Conservation (phyloP, 305 asterid genomes). For the Fraxinus paxiana region DNA sequence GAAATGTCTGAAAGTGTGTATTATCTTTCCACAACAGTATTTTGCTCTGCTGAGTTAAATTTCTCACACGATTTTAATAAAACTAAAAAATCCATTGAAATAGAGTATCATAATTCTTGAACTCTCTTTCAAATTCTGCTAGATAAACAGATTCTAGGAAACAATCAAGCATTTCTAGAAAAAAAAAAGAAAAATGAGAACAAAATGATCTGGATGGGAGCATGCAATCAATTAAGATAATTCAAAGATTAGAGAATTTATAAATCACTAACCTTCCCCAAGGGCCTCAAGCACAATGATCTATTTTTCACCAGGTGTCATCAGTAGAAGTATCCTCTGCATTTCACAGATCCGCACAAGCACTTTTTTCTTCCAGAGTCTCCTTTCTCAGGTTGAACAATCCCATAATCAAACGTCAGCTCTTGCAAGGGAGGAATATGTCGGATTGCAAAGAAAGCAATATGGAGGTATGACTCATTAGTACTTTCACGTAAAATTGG, state of each 20-base stretch:
- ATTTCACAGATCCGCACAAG: conserved; percentile 62
- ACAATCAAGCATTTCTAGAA: conserved; percentile 28
- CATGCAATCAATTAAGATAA: background rate
- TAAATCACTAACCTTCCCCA: conserved; percentile 31
- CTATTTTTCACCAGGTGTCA: conserved; percentile 3
- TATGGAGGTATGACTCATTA: conserved; percentile 53
- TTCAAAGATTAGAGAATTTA: background rate
- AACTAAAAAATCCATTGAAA: background rate
- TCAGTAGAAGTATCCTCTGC: conserved; percentile 76
- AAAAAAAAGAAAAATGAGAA: background rate
- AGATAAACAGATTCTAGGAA: background rate
- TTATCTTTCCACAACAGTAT: background rate
- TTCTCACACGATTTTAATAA: background rate
- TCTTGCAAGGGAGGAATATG: conserved; percentile 96
- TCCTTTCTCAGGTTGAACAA: conserved; percentile 49
- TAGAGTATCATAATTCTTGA: background rate
- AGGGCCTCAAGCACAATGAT: conserved; percentile 24
- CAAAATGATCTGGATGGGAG: background rate
- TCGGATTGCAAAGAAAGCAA: conserved; percentile 77
- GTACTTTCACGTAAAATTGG: conserved; percentile 66
- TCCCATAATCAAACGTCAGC: conserved; percentile 74
- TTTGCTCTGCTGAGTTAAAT: background rate
- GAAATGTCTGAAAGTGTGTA: background rate
- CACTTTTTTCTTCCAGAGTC: conserved; percentile 63
- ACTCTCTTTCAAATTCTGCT: background rate